Evolutionary conservation across 2,329 filamentous ascomycete genomes (phyloP).

Genomic region (Colletotrichum sublineola): DNA sequence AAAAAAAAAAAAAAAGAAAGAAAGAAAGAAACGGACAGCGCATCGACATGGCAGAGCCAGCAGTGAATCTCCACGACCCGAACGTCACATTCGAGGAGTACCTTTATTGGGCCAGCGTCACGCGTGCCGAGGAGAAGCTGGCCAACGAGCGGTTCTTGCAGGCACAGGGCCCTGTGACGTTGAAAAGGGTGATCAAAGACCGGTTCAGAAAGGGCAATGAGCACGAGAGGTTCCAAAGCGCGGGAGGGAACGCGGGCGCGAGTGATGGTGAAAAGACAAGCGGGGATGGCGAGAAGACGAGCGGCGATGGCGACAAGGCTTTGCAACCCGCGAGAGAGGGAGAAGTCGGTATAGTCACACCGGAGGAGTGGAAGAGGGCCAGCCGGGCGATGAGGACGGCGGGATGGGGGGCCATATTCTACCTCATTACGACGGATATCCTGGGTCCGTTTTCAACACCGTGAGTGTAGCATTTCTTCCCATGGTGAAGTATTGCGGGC

Average conservation of each 20-base stretch:
- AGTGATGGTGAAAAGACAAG: background rate
- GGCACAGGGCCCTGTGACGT: constrained; percentile 37
- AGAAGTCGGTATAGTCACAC: constrained; percentile 39
- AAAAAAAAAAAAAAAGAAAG: too few species aligned
- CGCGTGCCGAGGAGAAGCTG: constrained; percentile 44
- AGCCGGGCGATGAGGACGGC: constrained; percentile 61
- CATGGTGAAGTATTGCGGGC: background rate
- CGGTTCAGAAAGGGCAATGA: constrained; percentile 42
- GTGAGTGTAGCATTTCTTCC: constrained; percentile 42
- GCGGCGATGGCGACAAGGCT: constrained; percentile 13
- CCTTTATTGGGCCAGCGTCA: constrained; percentile 46
- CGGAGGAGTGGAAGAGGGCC: constrained; percentile 61
- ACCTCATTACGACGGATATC: constrained; percentile 63
- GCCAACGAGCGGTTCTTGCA: constrained; percentile 34
- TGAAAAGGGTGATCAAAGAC: constrained; percentile 39
- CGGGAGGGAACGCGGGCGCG: constrained; percentile 3
- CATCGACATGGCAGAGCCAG: constrained; percentile 11
- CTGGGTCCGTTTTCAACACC: constrained; percentile 58
- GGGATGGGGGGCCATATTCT: constrained; percentile 61
- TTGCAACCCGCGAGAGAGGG: background rate
- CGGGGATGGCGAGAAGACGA: constrained; percentile 10
- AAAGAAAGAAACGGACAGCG: background rate
- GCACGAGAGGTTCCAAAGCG: constrained; percentile 27
- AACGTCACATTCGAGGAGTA: constrained; percentile 47
- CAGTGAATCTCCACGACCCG: constrained; percentile 42